These are phyloP conservation scores for Colletotrichum camelliae DNA, from an alignment of 2,329 filamentous ascomycete species.

Conservation along the genomic window DNA sequence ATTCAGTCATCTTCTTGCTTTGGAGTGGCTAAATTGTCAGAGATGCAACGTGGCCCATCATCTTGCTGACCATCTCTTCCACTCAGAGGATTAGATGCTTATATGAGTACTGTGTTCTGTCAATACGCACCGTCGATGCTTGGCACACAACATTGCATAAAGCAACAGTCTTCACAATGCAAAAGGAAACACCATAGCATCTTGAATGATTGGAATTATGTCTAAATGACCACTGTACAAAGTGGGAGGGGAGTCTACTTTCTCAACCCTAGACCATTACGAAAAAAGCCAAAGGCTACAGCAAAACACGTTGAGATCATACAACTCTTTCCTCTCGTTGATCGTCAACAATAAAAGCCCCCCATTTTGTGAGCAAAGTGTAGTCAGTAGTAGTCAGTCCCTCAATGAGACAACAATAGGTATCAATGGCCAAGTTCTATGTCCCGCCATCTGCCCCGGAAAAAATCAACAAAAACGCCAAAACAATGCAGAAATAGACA, in stretches of 20 bases:
- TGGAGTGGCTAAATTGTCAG: no score
- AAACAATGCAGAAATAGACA: constrained; percentile 16
- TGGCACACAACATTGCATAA: background rate
- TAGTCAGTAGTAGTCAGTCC: background rate
- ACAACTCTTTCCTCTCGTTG: background rate
- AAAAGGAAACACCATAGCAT: no score
- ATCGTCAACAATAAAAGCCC: background rate
- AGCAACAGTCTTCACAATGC: no score
- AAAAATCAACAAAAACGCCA: background rate
- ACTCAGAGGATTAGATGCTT: background rate
- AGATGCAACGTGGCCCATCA: background rate
- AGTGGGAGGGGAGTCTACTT: background rate
- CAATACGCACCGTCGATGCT: background rate
- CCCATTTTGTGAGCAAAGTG: background rate
- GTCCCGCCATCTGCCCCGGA: background rate
- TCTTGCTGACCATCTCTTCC: background rate
- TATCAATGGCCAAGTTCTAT: background rate
- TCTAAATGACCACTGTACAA: background rate
- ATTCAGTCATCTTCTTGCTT: no score
- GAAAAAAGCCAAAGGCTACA: background rate
- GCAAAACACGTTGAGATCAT: background rate
- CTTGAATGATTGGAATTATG: constrained; percentile 1
- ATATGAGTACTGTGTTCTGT: background rate
- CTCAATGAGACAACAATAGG: background rate
- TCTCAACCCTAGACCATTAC: constrained; percentile 10